Evolutionary conservation across 148 eudicot species (phyloP), one percentile per base, ranked within the genome.

Genomic region (Pouteria glomerata): DNA sequence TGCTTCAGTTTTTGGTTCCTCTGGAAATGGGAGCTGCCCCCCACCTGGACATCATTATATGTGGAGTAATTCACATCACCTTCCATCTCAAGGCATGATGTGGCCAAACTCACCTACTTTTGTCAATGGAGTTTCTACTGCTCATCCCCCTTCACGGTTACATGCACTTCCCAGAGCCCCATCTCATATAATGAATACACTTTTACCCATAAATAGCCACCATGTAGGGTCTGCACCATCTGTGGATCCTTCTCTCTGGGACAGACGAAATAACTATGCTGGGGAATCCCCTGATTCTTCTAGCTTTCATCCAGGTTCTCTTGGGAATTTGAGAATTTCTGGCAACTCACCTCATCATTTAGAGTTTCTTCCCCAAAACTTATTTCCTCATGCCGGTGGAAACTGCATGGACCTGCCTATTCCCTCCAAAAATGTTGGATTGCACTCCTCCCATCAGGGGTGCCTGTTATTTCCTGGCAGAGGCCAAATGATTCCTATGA

Each of bases 221-320:
- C 93, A 86, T 48, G 89, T 83, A 44, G 97, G 91, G 62, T 88
- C 97, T 19, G 87, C 96, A 42, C 96, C 96, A 42, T 82, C 88
- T 60, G 70, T 81, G n/a, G 85, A 90, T 77, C 81, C 82, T 77
- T 88, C 90, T 80, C 72, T 85, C 51, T 88, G 93, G 96, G 97
- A 88, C 61, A 88, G 86, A 73, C 77, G 81, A 57, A 86, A 78
- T 82, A 61, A 82, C 37, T 84, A 79, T 82, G 78, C 77, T 19
- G 83, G 80, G 74, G 91, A 79, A 27, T 85, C 91, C 19, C 91
- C 88, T 57, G 88, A 85, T 69, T 69, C 90, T 74, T 69, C 90
- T 72, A 78, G 73, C 69, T 84, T 89, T 67, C 87, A 87, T 73
- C 87, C 84, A 33, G 87, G 86, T 70, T 81, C 94, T 71, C 81